phyloP scores from a whole-genome alignment of 176 grass and related monocot genomes.

The Carex kokanica region DNA sequence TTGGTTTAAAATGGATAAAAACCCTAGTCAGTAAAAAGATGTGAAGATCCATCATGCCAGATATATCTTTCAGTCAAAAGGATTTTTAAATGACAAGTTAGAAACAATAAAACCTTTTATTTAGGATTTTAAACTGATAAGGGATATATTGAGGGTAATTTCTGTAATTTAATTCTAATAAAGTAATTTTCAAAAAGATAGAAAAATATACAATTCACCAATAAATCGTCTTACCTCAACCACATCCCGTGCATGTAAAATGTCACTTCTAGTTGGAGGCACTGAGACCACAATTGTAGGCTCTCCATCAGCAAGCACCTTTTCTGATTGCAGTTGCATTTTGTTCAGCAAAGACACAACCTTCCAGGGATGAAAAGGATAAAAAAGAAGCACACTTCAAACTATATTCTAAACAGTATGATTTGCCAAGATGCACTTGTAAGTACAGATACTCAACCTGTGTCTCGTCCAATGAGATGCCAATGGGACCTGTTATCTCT shows the following conservation, averaged over 20 bases:
- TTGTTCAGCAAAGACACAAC: slow-evolving; percentile 80
- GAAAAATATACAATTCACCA: not conserved
- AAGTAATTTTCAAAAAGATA: not conserved
- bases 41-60: not conserved
- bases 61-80: slow-evolving; percentile 10
- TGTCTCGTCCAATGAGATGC: slow-evolving; percentile 59
- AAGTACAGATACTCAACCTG: slow-evolving; percentile 44
- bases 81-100: not conserved
- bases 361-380: slow-evolving; percentile 25
- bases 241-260: slow-evolving; percentile 21
- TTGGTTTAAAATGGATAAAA: not conserved
- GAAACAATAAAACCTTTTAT: not conserved
- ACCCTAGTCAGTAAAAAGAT: not conserved
- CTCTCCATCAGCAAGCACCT: slow-evolving; percentile 25
- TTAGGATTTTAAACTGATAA: not conserved
- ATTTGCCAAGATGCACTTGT: slow-evolving; percentile 13
- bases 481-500: slow-evolving; percentile 81
- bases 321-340: slow-evolving; percentile 90
- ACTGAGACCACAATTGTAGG: slow-evolving; percentile 9
- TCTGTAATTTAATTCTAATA: not conserved
- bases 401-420: slow-evolving; percentile 4
- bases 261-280: slow-evolving; percentile 22
- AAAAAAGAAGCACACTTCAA: slow-evolving; percentile 7
- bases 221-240: slow-evolving; percentile 8
- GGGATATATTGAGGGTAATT: not conserved